A percentile compares a stretch with the other conserved stretches of the same genome.
These are phyloP conservation scores for Neopestalotiopsis clavispora DNA, from an alignment of 2,329 filamentous ascomycete species.

Conservation along the genomic window DNA sequence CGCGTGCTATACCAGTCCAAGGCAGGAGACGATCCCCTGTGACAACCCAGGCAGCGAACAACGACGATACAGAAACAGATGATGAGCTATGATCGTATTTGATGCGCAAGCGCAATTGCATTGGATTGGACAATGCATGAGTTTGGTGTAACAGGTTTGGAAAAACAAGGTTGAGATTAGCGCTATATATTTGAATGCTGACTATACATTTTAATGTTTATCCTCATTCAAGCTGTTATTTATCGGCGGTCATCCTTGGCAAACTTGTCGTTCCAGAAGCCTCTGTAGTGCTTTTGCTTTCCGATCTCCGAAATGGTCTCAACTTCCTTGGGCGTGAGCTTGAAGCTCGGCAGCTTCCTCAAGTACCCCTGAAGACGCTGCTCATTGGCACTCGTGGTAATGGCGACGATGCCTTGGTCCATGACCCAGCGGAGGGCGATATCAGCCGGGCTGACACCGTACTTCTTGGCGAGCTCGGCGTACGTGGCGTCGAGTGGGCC, in stretches of 20 bases:
- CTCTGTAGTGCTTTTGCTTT: constrained; percentile 64
- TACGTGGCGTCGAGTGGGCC: constrained; percentile 61
- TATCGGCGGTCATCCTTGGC: constrained; percentile 54
- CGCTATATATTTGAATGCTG: background rate
- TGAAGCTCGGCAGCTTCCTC: constrained; percentile 55
- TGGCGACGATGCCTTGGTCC: constrained; percentile 61
- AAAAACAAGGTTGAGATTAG: background rate
- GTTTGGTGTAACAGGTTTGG: background rate
- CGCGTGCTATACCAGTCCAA: constrained; percentile 48
- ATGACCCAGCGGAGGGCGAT: constrained; percentile 64
- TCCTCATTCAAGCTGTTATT: background rate
- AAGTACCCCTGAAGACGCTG: constrained; percentile 62
- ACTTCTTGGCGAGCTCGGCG: constrained; percentile 58
- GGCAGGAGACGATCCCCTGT: constrained; percentile 35
- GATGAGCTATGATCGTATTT: constrained; percentile 53
- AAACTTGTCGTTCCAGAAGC: constrained; percentile 62
- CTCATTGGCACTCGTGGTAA: constrained; percentile 66
- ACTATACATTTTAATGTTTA: background rate
- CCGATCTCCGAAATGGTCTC: constrained; percentile 60
- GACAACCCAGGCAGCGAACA: constrained; percentile 34
- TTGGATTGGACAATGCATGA: background rate
- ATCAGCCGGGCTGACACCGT: constrained; percentile 60
- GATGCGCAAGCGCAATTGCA: background rate
- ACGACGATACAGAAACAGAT: constrained; percentile 59
- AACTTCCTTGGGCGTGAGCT: constrained; percentile 64